Evolutionary conservation across 139 green algal genomes (phyloP), one percentile per base, ranked within the genome.

Genomic region (Volvox reticuliferus): DNA sequence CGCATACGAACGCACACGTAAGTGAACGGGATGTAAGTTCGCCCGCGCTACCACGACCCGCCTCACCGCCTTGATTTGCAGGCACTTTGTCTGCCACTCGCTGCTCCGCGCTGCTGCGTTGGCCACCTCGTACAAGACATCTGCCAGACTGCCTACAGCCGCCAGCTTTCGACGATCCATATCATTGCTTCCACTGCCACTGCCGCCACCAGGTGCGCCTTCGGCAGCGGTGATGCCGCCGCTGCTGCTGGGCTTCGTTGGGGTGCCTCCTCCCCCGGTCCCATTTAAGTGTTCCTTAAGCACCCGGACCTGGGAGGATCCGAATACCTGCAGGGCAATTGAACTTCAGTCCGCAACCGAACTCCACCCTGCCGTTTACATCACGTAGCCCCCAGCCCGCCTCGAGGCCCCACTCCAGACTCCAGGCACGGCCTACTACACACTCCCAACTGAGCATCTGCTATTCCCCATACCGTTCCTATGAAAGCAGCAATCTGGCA

Each of bases 321-420:
- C 90, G 87, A 95, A 95, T 32, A 96, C 93, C 36, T 84, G 79
- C 36, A 79, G 0, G 71, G 44, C 44, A 55, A 55, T 55, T 55
- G 9, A 55, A 14, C 44, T 9, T 14, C 5, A 55, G 9, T 9
- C 44, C 44, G 44, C 44, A 55, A 14, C 44, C 44, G 9, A 55
- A 55, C 44, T 55, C 44, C 5, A 55, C 44, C 44, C 44, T 55
- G 44, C 44, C 9, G 5, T 55, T 55, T 55, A 55, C 44, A 14
- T 55, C 9, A 55, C 5, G 5, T 55, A 14, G 44, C 44, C 44
- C 44, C 44, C 44, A 55, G 44, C 44, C 44, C 44, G 44, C 44
- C 9, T 55, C 5, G 5, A 55, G 44, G 9, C 44, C 44, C 44
- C 44, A 55, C 44, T 55, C 44, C 44, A 9, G 44, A 55, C 9